Evolutionary conservation across 768 basidiomycete species (phyloP), one percentile per base, ranked within the genome.

Genomic region (Artomyces pyxidatus): DNA sequence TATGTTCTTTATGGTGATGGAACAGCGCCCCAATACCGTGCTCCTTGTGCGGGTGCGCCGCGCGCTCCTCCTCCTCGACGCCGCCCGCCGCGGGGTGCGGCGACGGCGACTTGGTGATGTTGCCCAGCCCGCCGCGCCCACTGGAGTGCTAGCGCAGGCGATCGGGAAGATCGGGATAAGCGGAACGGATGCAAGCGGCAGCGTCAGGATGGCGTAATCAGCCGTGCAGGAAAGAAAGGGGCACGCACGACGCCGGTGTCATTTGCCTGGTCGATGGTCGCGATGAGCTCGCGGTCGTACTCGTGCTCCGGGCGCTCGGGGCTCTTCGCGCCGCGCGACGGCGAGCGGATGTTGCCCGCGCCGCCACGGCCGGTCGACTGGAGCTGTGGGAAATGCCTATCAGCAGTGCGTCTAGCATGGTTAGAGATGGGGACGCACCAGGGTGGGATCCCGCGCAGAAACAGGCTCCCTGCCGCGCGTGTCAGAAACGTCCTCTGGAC

Each of bases 341-440:
- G 82, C 3, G 88, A 85, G 49, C 86, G 81, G 45, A 93, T 81
- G 72, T 94, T 94, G 9, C 90, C 91, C 8, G 77, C 77, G 16
- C 91, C 91, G 23, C 91, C 90, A 43, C 90, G 80, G 10, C 91
- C 91, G 37, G 75, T 75, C n/a, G 78, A 81, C 54, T 68, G 70
- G 16, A 73, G 50, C 68, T 78, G 55, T 48, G 27, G 7, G 37
- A 21, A 45, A 25, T 52, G 25, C 49, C 32, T 12, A 30, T 19
- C 43, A n/a, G 38, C 46, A 7, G 17, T 23, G 17, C 41, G 16
- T 39, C 37, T 35, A 27, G 6, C n/a, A 11, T 21, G 25, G 28
- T 32, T 22, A 7, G 27, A 40, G 12, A 3, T 28, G 14, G 42
- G 26, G 38, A 12, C 68, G 5, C 53, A 75, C 79, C 35, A 60